Evolutionary conservation across 1,139 yeast species (phyloP).

Genomic region (Eremothecium sinecaudum): DNA sequence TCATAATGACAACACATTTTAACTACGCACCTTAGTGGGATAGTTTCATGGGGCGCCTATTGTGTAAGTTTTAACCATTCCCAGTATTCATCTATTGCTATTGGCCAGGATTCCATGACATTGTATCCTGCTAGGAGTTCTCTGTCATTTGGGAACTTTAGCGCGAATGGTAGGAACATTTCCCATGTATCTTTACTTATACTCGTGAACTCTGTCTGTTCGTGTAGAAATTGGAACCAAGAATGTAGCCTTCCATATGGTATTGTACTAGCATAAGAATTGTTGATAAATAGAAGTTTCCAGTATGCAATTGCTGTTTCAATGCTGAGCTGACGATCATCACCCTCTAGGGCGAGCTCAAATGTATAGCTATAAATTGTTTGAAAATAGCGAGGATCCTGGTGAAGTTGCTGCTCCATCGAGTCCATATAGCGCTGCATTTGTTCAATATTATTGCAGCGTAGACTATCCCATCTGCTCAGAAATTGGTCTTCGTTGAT

Average conservation of each 20-base stretch:
- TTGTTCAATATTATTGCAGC: constrained; percentile 34
- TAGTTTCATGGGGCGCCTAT: too few relatives aligned
- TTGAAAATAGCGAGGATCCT: constrained; percentile 39
- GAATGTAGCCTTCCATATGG: constrained; percentile 33
- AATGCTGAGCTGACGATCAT: constrained; percentile 47
- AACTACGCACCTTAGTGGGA: too few relatives aligned
- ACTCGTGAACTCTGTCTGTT: constrained; percentile 23
- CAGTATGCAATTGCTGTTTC: constrained; percentile 73
- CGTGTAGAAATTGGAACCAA: constrained; percentile 21
- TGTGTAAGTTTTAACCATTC: constrained; percentile 45
- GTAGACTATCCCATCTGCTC: constrained; percentile 19
- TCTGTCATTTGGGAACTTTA: constrained; percentile 40
- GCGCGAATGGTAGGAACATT: constrained; percentile 64
- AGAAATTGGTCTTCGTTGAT: constrained; percentile 24
- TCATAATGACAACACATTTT: too few relatives aligned
- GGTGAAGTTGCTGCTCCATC: constrained; percentile 33
- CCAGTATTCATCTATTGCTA: constrained; percentile 73
- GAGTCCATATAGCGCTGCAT: constrained; percentile 43
- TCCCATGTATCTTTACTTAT: constrained; percentile 75
- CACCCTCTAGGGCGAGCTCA: constrained; percentile 52
- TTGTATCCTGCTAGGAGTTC: constrained; percentile 51
- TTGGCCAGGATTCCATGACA: constrained; percentile 87
- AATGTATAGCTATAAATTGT: constrained; percentile 64
- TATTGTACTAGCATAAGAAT: constrained; percentile 45
- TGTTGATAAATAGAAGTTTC: constrained; percentile 46